Conservation (phyloP, 192 early-diverging fungal genomes). For the Phycomyces nitens region DNA sequence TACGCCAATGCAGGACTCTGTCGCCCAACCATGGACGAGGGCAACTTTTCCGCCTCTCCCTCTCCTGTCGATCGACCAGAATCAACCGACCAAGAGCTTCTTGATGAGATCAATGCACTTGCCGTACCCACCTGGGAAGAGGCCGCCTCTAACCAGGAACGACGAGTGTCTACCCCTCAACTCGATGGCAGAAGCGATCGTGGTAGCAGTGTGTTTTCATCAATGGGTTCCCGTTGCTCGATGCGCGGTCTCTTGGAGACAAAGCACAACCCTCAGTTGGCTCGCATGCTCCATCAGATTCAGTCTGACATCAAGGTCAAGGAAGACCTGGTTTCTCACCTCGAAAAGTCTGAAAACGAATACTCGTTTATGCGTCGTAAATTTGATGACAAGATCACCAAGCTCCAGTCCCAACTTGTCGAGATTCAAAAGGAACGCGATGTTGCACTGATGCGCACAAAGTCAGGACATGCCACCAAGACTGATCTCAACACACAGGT, state of each 20-base stretch:
- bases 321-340: constrained; percentile 55
- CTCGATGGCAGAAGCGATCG: neutral
- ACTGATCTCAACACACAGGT: constrained; percentile 9
- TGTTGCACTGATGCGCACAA: constrained; percentile 39
- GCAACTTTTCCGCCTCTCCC: constrained; percentile 7
- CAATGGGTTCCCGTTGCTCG: neutral
- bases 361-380: constrained; percentile 53
- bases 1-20: neutral
- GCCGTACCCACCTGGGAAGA: constrained; percentile 20
- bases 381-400: constrained; percentile 69
- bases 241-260: neutral
- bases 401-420: constrained; percentile 57
- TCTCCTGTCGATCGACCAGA: constrained; percentile 8
- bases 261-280: constrained; percentile 21
- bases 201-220: neutral
- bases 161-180: neutral
- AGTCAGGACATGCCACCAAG: neutral
- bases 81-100: neutral
- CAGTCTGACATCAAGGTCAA: constrained; percentile 58
- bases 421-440: constrained; percentile 60
- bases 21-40: constrained; percentile 9
- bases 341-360: constrained; percentile 54
- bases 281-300: constrained; percentile 53
- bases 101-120: neutral
- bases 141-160: neutral